These are phyloP conservation scores for Melastoma candidum DNA, from an alignment of 441 rosid genomes.

Conservation along the genomic window DNA sequence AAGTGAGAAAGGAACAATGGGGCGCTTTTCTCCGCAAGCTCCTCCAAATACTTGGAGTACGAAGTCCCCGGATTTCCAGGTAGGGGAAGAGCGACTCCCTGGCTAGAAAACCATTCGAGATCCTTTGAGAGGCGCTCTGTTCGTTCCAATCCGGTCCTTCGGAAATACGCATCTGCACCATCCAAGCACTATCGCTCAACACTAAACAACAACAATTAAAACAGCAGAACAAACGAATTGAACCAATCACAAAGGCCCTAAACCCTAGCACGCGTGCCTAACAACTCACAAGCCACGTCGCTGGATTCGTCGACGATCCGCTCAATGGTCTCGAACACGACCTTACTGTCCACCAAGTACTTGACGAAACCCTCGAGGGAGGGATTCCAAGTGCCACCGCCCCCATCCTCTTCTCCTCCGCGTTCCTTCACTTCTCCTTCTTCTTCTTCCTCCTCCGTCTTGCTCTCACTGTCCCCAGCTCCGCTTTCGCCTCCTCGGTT, in stretches of 20 bases:
- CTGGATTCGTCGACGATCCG: no score
- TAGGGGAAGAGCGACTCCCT: conserved; percentile 43
- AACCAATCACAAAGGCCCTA: not conserved
- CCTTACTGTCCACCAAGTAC: conserved; percentile 74
- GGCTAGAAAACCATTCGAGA: conserved; percentile 51
- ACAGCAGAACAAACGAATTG: not conserved
- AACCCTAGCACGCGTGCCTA: not conserved
- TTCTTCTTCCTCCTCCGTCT: conserved; percentile 16
- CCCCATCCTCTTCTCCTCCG: not conserved
- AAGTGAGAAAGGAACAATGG: conserved; percentile 78
- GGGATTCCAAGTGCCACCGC: conserved; percentile 47
- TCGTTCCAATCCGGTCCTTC: conserved; percentile 82
- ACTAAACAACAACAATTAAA: not conserved
- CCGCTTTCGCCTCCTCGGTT: no score
- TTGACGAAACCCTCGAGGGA: conserved; percentile 59
- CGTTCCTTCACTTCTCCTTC: not conserved
- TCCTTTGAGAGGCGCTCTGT: conserved; percentile 50
- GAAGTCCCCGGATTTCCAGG: conserved; percentile 56
- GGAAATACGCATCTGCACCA: conserved; percentile 68
- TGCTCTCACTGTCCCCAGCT: not conserved
- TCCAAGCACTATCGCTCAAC: not conserved
- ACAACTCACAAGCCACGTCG: no score
- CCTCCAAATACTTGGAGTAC: conserved; percentile 64
- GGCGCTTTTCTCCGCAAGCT: conserved; percentile 60
- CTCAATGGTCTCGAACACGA: conserved; percentile 31